A percentile compares a stretch with the other conserved stretches of the same genome.
phyloP scores from a whole-genome alignment of 139 green algal genomes.

The Zygnema cylindricum region DNA sequence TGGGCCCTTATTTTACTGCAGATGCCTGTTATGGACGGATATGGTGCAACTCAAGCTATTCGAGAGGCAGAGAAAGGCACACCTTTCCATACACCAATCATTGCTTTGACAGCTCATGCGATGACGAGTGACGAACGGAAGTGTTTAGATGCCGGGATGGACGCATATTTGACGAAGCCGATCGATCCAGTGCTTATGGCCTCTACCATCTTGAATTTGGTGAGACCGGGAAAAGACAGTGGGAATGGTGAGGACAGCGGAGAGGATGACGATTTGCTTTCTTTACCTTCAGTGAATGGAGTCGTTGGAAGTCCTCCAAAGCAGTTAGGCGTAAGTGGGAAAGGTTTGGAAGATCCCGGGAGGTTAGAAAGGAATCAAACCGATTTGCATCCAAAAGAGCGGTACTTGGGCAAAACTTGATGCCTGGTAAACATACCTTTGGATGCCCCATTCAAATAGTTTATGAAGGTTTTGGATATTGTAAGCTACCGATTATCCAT shows the following conservation, averaged over 20 bases:
- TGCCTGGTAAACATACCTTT: no score
- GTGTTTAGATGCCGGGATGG: conserved; percentile 85
- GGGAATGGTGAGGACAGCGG: background rate
- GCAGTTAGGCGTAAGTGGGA: background rate
- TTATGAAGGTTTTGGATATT: no score
- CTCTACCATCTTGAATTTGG: conserved; percentile 10
- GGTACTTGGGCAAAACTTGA: background rate
- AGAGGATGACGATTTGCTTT: background rate
- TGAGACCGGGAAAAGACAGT: background rate
- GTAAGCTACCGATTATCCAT: no score
- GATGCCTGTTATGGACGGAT: conserved; percentile 90
- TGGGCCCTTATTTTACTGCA: conserved; percentile 16
- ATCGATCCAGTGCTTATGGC: conserved; percentile 41
- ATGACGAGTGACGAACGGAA: conserved; percentile 75
- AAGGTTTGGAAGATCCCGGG: background rate
- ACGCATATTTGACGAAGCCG: conserved; percentile 84
- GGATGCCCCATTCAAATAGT: no score
- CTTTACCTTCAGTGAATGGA: background rate
- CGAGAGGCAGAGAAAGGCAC: conserved; percentile 54
- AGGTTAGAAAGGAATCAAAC: background rate
- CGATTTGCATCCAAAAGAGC: background rate
- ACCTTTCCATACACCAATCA: conserved; percentile 73
- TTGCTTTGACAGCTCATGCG: conserved; percentile 91
- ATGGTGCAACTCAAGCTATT: conserved; percentile 80
- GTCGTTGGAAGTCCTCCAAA: background rate